Conservation (phyloP, 805 yeast genomes). For the Pichia phayaonensis region DNA sequence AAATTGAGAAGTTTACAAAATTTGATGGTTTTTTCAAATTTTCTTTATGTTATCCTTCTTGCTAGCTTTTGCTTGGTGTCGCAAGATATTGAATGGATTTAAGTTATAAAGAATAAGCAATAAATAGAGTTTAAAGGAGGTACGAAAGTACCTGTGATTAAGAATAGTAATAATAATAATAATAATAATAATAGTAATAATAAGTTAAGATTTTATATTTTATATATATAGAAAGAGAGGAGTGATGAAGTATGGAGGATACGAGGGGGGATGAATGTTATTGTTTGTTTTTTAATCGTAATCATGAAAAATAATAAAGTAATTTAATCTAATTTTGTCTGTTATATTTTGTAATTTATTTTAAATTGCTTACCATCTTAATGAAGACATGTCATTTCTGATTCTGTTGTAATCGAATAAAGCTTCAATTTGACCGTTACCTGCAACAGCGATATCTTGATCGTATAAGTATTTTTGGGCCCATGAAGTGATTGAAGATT, state of each 20-base stretch:
- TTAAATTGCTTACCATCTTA: conserved; percentile 56
- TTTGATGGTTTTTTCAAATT: neutral
- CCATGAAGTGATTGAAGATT: conserved; percentile 59
- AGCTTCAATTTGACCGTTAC: conserved; percentile 81
- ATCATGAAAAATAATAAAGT: neutral
- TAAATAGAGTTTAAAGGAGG: neutral
- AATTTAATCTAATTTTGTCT: neutral
- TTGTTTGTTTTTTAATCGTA: neutral
- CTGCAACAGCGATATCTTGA: conserved; percentile 76
- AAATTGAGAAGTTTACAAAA: too few species aligned
- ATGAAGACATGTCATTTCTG: conserved; percentile 84
- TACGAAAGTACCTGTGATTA: neutral
- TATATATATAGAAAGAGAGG: neutral
- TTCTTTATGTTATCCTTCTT: too few species aligned
- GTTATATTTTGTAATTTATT: neutral
- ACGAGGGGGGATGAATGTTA: neutral
- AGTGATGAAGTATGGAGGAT: too few species aligned
- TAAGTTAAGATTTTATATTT: neutral
- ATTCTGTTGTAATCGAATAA: conserved; percentile 77
- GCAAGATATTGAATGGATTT: neutral
- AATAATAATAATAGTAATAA: neutral
- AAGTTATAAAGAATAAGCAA: neutral
- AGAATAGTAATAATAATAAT: neutral
- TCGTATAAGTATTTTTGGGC: conserved; percentile 74
- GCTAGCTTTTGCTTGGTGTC: too few species aligned